These are phyloP conservation scores for Mortierella sp. DNA, from an alignment of 371 early-diverging fungal genomes.

Conservation along the genomic window DNA sequence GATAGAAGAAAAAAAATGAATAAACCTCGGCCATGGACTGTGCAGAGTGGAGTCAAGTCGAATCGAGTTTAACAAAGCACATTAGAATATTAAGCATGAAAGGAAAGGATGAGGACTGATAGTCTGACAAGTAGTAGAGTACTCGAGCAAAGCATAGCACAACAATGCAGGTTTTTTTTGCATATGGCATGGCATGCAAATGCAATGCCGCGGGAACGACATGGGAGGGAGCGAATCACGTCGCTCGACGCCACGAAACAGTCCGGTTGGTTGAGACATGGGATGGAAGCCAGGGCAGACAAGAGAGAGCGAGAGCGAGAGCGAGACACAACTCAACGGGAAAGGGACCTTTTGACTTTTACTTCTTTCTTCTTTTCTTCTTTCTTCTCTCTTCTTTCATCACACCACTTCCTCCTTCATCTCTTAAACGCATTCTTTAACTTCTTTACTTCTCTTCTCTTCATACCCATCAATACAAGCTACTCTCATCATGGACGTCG, in stretches of 20 bases:
- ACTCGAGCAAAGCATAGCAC: no score
- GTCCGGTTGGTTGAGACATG: not conserved
- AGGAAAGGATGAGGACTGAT: no score
- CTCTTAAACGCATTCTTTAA: not conserved
- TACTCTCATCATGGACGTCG: constrained; percentile 44
- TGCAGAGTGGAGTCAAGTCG: not conserved
- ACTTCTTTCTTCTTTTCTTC: not conserved
- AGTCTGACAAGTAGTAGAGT: no score
- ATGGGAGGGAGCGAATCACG: not conserved
- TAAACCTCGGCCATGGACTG: not conserved
- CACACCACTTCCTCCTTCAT: constrained; percentile 9
- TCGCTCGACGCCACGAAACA: constrained; percentile 2
- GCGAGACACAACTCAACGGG: not conserved
- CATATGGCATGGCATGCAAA: not conserved
- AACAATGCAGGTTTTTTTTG: no score
- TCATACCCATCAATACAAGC: not conserved
- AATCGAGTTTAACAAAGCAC: not conserved
- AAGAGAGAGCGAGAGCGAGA: not conserved
- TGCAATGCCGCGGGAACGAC: not conserved
- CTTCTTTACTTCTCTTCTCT: not conserved
- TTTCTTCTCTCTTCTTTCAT: not conserved
- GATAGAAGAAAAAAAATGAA: not conserved
- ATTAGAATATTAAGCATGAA: no score
- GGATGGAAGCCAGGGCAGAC: not conserved
- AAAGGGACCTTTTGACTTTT: not conserved